Conservation (phyloP, 2,329 filamentous ascomycete species). For the Fulvia fulva region DNA sequence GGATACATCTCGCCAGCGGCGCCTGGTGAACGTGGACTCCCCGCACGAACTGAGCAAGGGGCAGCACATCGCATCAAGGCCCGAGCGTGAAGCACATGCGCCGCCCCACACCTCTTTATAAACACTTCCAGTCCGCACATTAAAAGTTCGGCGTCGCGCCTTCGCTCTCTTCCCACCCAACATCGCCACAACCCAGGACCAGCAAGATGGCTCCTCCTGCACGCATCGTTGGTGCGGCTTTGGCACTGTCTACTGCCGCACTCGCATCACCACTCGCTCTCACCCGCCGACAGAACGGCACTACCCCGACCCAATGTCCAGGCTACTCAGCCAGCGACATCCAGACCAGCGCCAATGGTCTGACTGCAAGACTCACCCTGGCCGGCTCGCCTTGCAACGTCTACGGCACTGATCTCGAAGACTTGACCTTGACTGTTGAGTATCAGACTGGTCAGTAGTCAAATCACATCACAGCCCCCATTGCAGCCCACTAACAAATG, state of each 20-base stretch:
- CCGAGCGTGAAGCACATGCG: constrained; percentile 1
- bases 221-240: constrained; percentile 12
- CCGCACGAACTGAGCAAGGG: constrained; percentile 4
- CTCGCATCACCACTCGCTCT: constrained; percentile 20
- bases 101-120: neutral
- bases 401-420: constrained; percentile 55
- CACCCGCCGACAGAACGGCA: constrained; percentile 17
- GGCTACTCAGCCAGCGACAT: constrained; percentile 66
- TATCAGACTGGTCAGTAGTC: constrained; percentile 54
- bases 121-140: neutral
- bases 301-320: constrained; percentile 47
- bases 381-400: constrained; percentile 62
- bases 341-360: constrained; percentile 46
- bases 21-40: constrained; percentile 1
- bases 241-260: constrained; percentile 14
- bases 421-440: constrained; percentile 56
- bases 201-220: constrained; percentile 16
- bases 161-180: neutral
- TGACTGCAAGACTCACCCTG: constrained; percentile 67
- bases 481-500: neutral
- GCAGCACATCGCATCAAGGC: neutral
- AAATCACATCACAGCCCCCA: neutral
- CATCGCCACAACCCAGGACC: neutral
- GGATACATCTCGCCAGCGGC: neutral
- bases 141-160: neutral